Percentiles rank a stretch among this genome's conserved stretches.
Evolutionary conservation across 495 filamentous ascomycete species (phyloP).

Genomic region (Jackrogersella multiformis): DNA sequence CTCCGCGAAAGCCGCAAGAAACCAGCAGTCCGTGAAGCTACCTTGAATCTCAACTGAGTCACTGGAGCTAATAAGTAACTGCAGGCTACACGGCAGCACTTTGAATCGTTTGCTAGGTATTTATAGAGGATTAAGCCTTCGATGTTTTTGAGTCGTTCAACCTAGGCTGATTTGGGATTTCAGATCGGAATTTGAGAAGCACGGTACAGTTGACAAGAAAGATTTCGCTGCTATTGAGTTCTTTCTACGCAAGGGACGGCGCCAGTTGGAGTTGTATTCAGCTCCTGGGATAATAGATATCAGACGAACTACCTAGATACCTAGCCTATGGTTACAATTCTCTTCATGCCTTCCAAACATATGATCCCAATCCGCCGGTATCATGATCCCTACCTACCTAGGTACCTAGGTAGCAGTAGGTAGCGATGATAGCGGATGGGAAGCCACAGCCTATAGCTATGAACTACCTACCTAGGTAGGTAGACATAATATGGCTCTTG

Average conservation of each 20-base stretch:
- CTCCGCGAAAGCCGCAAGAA: slow-evolving; percentile 83
- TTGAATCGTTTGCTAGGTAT: slow-evolving; percentile 54
- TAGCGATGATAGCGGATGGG: background rate
- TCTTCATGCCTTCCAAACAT: too few relatives aligned
- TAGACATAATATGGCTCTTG: too few relatives aligned
- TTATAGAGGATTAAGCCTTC: background rate
- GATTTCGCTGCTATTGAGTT: slow-evolving; percentile 92
- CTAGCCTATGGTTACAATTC: background rate
- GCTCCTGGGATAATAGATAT: slow-evolving; percentile 87
- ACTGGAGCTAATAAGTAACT: slow-evolving; percentile 16
- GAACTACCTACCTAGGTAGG: background rate
- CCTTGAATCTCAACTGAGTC: background rate
- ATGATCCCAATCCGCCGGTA: too few relatives aligned
- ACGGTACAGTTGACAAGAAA: slow-evolving; percentile 77
- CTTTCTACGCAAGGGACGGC: slow-evolving; percentile 81
- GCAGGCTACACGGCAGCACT: slow-evolving; percentile 53
- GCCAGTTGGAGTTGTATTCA: slow-evolving; percentile 87
- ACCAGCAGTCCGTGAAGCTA: slow-evolving; percentile 66
- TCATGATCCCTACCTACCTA: too few relatives aligned
- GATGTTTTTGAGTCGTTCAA: slow-evolving; percentile 8
- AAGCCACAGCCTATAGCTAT: slow-evolving; percentile 10
- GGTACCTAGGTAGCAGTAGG: too few relatives aligned
- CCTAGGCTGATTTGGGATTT: slow-evolving; percentile 1
- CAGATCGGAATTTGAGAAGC: slow-evolving; percentile 80
- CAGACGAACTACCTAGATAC: too few relatives aligned